Percentiles rank a stretch among this genome's conserved stretches.
phyloP scores from a whole-genome alignment of 768 basidiomycete genomes.

The Mycena vulgaris region DNA sequence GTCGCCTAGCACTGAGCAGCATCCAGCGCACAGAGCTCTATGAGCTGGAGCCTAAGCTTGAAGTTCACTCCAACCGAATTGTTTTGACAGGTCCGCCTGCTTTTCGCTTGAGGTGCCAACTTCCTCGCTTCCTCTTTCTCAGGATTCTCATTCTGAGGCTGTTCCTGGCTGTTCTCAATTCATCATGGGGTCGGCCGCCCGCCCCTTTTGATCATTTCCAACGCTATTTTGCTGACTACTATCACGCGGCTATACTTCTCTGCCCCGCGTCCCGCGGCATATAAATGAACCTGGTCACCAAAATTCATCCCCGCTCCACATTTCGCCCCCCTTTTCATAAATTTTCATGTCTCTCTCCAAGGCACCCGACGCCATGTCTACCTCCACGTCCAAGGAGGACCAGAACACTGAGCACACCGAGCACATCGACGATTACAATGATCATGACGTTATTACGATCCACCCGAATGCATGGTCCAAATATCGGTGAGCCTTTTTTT shows the following conservation, averaged over 20 bases:
- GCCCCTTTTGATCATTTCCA: slow-evolving; percentile 7
- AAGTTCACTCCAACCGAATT: background rate
- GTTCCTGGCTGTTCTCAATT: background rate
- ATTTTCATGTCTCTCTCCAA: slow-evolving; percentile 28
- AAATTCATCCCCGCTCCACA: background rate
- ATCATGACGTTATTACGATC: slow-evolving; percentile 50
- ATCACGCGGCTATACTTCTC: slow-evolving; percentile 13
- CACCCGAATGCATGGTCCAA: slow-evolving; percentile 71
- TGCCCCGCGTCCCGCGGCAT: background rate
- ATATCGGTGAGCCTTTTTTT: slow-evolving; percentile 59
- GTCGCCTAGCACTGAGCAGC: too few species aligned
- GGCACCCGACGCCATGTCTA: slow-evolving; percentile 18
- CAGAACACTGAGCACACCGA: slow-evolving; percentile 5
- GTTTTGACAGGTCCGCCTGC: background rate
- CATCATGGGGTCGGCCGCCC: slow-evolving; percentile 7
- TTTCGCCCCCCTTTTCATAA: background rate
- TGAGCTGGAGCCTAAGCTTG: too few species aligned
- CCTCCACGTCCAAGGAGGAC: slow-evolving; percentile 22
- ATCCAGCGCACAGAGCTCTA: too few species aligned
- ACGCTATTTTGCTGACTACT: slow-evolving; percentile 22
- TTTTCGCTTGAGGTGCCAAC: background rate
- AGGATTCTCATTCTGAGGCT: background rate
- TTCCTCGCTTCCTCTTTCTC: background rate
- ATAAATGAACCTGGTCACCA: slow-evolving; percentile 14
- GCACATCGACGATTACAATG: slow-evolving; percentile 43